A percentile compares a stretch with the other conserved stretches of the same genome.
Evolutionary conservation across 2,329 filamentous ascomycete species (phyloP).

Genomic region (Zymoseptoria passerinii): DNA sequence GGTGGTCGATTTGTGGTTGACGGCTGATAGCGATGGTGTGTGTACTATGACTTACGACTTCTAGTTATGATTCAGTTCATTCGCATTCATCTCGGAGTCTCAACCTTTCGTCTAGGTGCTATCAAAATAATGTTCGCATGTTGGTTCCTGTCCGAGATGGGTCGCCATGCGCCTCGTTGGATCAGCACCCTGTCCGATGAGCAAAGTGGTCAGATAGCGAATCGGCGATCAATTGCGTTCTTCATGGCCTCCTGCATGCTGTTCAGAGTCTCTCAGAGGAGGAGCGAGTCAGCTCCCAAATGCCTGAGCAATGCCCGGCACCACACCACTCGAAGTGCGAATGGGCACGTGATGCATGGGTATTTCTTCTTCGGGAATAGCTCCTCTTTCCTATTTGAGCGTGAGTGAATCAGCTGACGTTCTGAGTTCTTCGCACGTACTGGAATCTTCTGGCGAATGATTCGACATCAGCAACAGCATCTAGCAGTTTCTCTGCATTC

Average conservation of each 20-base stretch:
- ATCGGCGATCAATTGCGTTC: not conserved
- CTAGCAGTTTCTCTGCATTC: not conserved
- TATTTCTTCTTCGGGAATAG: not conserved
- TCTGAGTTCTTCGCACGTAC: conserved; percentile 4
- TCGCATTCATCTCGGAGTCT: too few species aligned
- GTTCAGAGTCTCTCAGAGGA: not conserved
- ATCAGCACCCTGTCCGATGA: too few species aligned
- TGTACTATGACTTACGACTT: too few species aligned
- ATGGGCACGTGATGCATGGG: not conserved
- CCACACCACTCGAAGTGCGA: not conserved
- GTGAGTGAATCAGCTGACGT: not conserved
- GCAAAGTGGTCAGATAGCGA: not conserved
- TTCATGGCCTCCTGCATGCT: not conserved
- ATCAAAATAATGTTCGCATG: too few species aligned
- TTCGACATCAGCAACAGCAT: conserved; percentile 1
- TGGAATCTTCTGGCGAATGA: conserved; percentile 8
- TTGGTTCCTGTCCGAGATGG: too few species aligned
- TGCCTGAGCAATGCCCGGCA: not conserved
- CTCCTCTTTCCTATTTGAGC: not conserved
- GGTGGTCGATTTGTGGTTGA: too few species aligned
- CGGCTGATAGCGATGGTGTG: too few species aligned
- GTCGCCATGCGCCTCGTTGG: too few species aligned
- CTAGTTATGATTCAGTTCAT: too few species aligned
- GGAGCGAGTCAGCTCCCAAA: not conserved
- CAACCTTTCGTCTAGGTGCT: too few species aligned